Conservation (phyloP, 441 rosid species). For the Flueggea neowawraea region DNA sequence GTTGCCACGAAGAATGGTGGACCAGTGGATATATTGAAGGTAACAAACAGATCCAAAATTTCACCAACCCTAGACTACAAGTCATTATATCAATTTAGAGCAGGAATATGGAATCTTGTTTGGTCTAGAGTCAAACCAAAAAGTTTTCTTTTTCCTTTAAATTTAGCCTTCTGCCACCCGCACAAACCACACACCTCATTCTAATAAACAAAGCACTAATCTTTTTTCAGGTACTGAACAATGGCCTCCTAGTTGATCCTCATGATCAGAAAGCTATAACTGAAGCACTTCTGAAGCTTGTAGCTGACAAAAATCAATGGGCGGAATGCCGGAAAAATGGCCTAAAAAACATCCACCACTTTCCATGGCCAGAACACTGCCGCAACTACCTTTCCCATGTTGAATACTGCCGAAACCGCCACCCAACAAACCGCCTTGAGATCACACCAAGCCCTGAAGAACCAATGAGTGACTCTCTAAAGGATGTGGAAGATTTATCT, state of each 20-base stretch:
- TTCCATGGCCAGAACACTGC: slow-evolving; percentile 77
- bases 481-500: slow-evolving; percentile 76
- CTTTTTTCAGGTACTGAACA: slow-evolving; percentile 48
- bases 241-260: slow-evolving; percentile 64
- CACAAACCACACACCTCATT: too few relatives aligned
- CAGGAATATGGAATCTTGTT: too few relatives aligned
- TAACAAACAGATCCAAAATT: slow-evolving; percentile 15
- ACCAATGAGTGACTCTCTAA: slow-evolving; percentile 83
- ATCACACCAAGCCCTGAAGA: slow-evolving; percentile 73
- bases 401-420: slow-evolving; percentile 77
- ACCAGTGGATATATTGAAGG: slow-evolving; percentile 70
- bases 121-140: too few relatives aligned
- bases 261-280: slow-evolving; percentile 60
- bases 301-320: slow-evolving; percentile 61
- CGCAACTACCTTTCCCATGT: slow-evolving; percentile 79
- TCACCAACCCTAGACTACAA: background rate
- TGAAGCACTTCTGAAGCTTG: slow-evolving; percentile 68
- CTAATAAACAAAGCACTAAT: slow-evolving; percentile 14
- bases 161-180: too few relatives aligned
- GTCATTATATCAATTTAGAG: too few relatives aligned
- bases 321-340: slow-evolving; percentile 58
- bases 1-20: slow-evolving; percentile 80
- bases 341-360: slow-evolving; percentile 51
- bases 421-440: slow-evolving; percentile 62
- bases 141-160: too few relatives aligned